Conservation (phyloP, 2,329 filamentous ascomycete species). For the Sporothrix protearum region DNA sequence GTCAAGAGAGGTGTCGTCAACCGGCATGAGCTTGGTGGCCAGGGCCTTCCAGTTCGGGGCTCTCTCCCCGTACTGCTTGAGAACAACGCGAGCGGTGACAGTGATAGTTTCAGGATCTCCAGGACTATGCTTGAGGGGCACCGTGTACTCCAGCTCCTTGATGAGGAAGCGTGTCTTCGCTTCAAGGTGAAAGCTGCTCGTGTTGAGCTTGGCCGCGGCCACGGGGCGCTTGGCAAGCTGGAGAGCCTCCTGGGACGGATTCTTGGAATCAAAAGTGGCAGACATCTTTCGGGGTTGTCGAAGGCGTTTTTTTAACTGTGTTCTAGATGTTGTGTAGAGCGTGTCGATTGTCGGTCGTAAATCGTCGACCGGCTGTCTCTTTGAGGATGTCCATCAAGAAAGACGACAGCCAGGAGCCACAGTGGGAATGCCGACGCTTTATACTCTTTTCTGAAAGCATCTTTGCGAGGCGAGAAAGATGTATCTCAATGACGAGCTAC, state of each 20-base stretch:
- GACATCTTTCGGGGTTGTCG: background rate
- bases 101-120: background rate
- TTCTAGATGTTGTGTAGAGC: background rate
- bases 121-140: conserved; percentile 23
- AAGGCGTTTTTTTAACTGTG: background rate
- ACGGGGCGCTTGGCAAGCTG: background rate
- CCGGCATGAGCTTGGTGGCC: no score
- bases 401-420: background rate
- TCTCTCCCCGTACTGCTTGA: background rate
- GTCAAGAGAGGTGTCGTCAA: background rate
- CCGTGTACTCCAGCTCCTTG: conserved; percentile 18
- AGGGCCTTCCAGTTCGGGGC: background rate
- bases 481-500: background rate
- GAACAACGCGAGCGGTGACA: conserved; percentile 9
- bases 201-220: background rate
- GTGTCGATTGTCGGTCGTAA: background rate
- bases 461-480: background rate
- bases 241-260: background rate
- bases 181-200: background rate
- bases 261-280: background rate
- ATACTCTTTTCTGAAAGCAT: conserved; percentile 8
- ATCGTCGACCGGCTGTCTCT: background rate
- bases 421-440: background rate
- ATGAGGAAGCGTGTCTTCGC: background rate
- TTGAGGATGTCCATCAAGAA: background rate